A percentile compares a stretch with the other conserved stretches of the same genome.
Conservation (phyloP, 352 stramenopile species). For the Peronospora belbahrii region DNA sequence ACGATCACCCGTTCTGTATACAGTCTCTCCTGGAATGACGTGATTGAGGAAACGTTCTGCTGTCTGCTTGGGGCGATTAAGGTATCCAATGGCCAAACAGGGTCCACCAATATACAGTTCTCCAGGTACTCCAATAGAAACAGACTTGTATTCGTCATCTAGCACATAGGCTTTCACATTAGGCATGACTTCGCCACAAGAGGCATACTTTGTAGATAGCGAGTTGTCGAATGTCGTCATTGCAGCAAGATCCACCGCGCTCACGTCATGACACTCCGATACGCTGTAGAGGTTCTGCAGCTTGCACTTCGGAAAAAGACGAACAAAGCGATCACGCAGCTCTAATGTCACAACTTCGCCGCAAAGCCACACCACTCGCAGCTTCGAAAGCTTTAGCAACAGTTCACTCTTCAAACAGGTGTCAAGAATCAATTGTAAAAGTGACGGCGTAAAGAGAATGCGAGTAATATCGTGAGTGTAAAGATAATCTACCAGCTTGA, state of each 20-base stretch:
- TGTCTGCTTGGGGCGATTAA: conserved; percentile 74
- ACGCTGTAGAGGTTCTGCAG: conserved; percentile 93
- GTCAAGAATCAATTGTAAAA: conserved; percentile 86
- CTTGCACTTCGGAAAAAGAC: conserved; percentile 74
- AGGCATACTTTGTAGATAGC: conserved; percentile 81
- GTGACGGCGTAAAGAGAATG: conserved; percentile 90
- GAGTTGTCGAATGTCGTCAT: conserved; percentile 67
- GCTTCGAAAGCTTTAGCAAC: conserved; percentile 42
- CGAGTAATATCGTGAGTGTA: conserved; percentile 73
- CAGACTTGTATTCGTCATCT: conserved; percentile 56
- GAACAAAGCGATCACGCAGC: conserved; percentile 78
- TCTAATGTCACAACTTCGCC: conserved; percentile 91
- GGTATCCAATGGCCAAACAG: conserved; percentile 80
- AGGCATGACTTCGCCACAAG: conserved; percentile 80
- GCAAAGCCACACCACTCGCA: conserved; percentile 88
- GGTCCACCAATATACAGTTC: conserved; percentile 84
- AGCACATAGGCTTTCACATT: conserved; percentile 76
- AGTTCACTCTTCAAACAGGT: conserved; percentile 50
- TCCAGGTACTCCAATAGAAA: conserved; percentile 61
- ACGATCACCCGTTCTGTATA: conserved; percentile 91
- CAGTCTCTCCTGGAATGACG: conserved; percentile 51
- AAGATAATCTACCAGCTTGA: conserved; percentile 76
- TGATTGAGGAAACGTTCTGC: conserved; percentile 70
- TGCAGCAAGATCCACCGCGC: conserved; percentile 65
- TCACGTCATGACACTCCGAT: conserved; percentile 90